Evolutionary conservation across 805 yeast species (phyloP), one percentile per base, ranked within the genome.

Genomic region (Zygoascus bituminiphila): DNA sequence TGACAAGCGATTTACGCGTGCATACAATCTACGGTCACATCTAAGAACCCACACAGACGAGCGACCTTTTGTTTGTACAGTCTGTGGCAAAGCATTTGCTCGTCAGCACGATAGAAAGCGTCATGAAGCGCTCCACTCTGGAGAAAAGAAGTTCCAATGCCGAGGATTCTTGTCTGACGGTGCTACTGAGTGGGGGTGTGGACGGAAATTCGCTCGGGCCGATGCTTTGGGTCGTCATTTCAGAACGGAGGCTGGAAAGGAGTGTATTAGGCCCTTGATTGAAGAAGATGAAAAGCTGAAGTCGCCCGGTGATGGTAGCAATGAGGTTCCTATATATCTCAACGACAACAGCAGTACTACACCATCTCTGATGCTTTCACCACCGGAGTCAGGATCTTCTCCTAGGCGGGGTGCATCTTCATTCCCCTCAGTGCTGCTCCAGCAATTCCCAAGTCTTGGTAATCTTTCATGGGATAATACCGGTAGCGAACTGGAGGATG

Each of bases 1-100:
- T 66, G 88, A 81, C 37, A 88, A 88, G 65, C 70, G 82, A 44
- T 91, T 91, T 63, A 91, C 98, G 1, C 70, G 98, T 48, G 96
- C 96, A 0, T 93, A 93, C 64, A 93, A 93, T 62, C 71, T 91
- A 55, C 87, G 91, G 57, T 86, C 96, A 0, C 98, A 91, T 66
- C 69, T 85, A 60, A 72, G 96, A 50, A 91, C 98, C 0, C 98
- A 84, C 62, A 80, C 87, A 4, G 73, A 75, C 43, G 89, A 81
- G 44, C 77, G 82, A 49, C 93, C 93, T 5, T 83, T 70, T 65
- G 73, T 74, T 42, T 84, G 93, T 61, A 64, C 74, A 17, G 70
- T 71, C 47, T 84, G 93, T 62, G 69, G 75, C 17, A 79, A 81
- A 60, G 76, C 80, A 8, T 84, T 84, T 71, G 88, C 91, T 2